Evolutionary conservation across 2,329 filamentous ascomycete genomes (phyloP), one percentile per base, ranked within the genome.

Genomic region (Exophiala alcalophila): DNA sequence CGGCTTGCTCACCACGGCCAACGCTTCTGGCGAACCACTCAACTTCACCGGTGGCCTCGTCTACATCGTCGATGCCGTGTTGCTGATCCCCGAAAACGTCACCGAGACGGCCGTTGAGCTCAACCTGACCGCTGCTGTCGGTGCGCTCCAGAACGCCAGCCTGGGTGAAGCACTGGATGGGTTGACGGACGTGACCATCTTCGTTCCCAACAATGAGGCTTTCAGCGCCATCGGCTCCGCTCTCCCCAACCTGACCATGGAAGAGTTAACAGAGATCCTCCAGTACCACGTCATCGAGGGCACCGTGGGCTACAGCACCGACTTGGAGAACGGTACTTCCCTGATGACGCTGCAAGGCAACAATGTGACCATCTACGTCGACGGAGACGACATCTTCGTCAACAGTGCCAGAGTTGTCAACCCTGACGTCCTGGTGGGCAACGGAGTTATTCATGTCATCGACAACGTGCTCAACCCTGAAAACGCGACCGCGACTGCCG

Each of bases 271-370:
- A 2, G 61, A 60, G 20, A 71, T 85, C 39, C 67, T 86, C 25
- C 65, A 69, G 18, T 86, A 86, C 63, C 83, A 87, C 59, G 70
- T 85, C 37, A 64, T 86, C 26, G 67, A 69, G 32, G 73, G 72
- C 34, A 30, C 19, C 5, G 69, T 69, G 6, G 69, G 80, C 1
- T 68, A 66, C 45, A 84, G 82, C 64, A 75, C 69, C 5, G 62
- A 76, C 5, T 50, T 54, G 14, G 63, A 71, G 50, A 69, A 69
- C 21, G 44, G 43, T 24, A 65, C 49, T 9, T 28, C 56, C 20
- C 4, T 64, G 26, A 54, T 50, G 9, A 66, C 68, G 3, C 59
- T 72, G 4, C 66, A 78, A 49, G 73, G 77, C 23, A 69, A 68
- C 10, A 65, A 67, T 33, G 46, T 80, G 4, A 72, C 63, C 12